Base-by-base conservation (phyloP, 495 filamentous ascomycete species). In the Rostrohypoxylon terebratum region DNA sequence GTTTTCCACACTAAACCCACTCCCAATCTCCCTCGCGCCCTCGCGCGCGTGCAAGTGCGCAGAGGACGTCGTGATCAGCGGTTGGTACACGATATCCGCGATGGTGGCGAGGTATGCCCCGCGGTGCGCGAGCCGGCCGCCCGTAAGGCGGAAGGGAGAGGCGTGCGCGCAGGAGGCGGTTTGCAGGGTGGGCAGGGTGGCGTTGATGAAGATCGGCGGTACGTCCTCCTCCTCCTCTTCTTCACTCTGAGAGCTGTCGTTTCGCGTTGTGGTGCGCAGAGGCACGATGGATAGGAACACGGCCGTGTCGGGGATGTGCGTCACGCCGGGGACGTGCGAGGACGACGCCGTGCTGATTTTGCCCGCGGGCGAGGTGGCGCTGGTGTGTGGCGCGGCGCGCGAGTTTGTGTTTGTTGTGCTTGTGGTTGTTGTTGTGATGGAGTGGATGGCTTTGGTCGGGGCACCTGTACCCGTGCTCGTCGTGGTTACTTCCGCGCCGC, bases 171-270 rank as follows among this genome's bases (percentile, higher is more conserved):
- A 75, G 34, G 34, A 33, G 47, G 11, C 14, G 38, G 38, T 42
- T 42, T 4, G n/a, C 4, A 57, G 40, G 50, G 33, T 11, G 16
- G 51, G 61, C 40, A 59, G 48, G 45, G 51, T 40, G 28, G 38
- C 28, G 59, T 59, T 68, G 25, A 75, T 50, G 60, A 69, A 72
- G 18, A 48, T 18, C 31, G n/a, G n/a, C n/a, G n/a, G n/a, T n/a
- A n/a, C n/a, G n/a, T n/a, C n/a, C n/a, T n/a, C n/a, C n/a, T n/a
- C n/a, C n/a, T n/a, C n/a, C n/a, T n/a, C n/a, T n/a, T n/a, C n/a
- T n/a, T n/a, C n/a, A n/a, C n/a, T n/a, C n/a, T n/a, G n/a, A n/a
- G n/a, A n/a, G n/a, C n/a, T 10, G 1, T 59, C 45, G 38, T 45
- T 68, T 28, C 18, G 42, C 14, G 38, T 1, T 1, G 3, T 14